Percentiles rank a stretch among this genome's conserved stretches.
Conservation (phyloP, 352 stramenopile species). For the Globisporangium parvum region DNA sequence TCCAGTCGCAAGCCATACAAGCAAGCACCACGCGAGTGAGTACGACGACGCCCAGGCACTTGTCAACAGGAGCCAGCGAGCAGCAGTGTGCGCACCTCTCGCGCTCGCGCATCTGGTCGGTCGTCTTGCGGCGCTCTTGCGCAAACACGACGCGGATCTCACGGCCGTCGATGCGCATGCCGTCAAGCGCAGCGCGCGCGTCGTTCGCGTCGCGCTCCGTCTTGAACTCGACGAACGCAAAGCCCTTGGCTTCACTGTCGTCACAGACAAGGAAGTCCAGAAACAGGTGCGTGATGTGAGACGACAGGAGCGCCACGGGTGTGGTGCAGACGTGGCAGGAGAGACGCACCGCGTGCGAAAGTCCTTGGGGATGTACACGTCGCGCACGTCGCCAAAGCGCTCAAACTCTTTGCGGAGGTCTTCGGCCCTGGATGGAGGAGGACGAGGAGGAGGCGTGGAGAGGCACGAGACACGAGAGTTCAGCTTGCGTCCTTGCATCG, state of each 20-base stretch:
- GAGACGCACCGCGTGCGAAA: constrained; percentile 84
- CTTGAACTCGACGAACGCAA: constrained; percentile 95
- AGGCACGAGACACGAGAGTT: neutral
- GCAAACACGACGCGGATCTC: constrained; percentile 95
- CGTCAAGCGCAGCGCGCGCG: constrained; percentile 89
- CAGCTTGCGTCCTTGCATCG: constrained; percentile 2
- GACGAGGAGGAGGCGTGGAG: neutral
- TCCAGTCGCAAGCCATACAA: neutral
- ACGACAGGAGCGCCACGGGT: neutral
- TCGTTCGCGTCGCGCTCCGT: constrained; percentile 89
- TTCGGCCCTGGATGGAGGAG: constrained; percentile 45
- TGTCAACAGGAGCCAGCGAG: constrained; percentile 3
- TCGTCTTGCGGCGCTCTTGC: constrained; percentile 94
- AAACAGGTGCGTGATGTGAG: neutral
- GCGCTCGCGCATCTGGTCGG: constrained; percentile 92
- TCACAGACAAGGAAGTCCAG: neutral
- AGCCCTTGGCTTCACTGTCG: constrained; percentile 89
- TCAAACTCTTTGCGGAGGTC: constrained; percentile 92
- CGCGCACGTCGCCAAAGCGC: constrained; percentile 90
- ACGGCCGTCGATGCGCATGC: constrained; percentile 87
- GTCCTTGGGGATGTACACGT: constrained; percentile 95
- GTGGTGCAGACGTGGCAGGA: too few species aligned
- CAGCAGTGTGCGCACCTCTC: constrained; percentile 34
- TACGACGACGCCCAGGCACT: constrained; percentile 4
- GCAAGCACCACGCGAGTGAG: neutral